Evolutionary conservation across 306 rosid species (phyloP).

Genomic region (Cicer judaicum): DNA sequence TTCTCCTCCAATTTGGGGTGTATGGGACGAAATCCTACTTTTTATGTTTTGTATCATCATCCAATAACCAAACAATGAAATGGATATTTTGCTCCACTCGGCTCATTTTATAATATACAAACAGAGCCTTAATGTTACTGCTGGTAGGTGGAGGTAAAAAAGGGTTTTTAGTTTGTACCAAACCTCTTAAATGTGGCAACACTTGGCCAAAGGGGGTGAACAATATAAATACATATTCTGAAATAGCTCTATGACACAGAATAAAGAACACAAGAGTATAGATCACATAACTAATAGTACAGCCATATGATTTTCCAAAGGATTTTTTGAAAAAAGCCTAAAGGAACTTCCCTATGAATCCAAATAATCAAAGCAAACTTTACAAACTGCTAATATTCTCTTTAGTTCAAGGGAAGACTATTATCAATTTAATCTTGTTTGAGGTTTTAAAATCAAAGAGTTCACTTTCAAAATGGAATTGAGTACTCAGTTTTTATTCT

Average conservation of each 20-base stretch:
- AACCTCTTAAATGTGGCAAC: constrained; percentile 31
- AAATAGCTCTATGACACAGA: constrained; percentile 3
- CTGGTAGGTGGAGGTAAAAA: constrained; percentile 24
- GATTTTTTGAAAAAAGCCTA: background rate
- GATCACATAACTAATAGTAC: constrained; percentile 15
- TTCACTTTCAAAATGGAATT: constrained; percentile 30
- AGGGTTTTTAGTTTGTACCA: constrained; percentile 14
- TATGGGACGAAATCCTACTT: too few relatives aligned
- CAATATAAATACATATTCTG: constrained; percentile 14
- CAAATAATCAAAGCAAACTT: constrained; percentile 13
- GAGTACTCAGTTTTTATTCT: too few relatives aligned
- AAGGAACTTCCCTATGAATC: constrained; percentile 18
- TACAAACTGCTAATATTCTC: background rate
- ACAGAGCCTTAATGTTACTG: background rate
- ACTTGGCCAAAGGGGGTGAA: background rate
- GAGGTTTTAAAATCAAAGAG: constrained; percentile 18
- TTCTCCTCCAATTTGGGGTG: too few relatives aligned
- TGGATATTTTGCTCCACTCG: too few relatives aligned
- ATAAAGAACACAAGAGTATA: constrained; percentile 10
- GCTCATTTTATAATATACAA: too few relatives aligned
- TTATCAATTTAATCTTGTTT: constrained; percentile 17
- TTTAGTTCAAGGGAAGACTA: constrained; percentile 5
- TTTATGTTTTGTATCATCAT: too few relatives aligned
- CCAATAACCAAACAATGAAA: too few relatives aligned
- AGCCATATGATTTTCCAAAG: background rate